Evolutionary conservation across 345 rosid genomes (phyloP), one percentile per base, ranked within the genome.

Genomic region (Eucalyptus fibrosa): DNA sequence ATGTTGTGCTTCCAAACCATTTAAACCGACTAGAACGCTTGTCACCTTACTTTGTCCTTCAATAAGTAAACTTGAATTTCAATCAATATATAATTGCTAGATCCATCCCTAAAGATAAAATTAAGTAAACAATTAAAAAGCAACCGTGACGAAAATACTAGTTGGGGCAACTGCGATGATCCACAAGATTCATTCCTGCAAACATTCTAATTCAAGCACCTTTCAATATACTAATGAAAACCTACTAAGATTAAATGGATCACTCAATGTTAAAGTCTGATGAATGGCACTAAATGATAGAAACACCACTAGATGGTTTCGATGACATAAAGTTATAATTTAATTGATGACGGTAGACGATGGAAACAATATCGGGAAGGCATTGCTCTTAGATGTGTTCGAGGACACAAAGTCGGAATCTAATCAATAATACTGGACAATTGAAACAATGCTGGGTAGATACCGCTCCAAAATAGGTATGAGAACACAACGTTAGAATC

Each of bases 11-110:
- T 67, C 3, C 2, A 0, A 67, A n/a, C 11, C 77, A 67, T n/a
- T 16, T 67, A 32, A 32, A 16, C 9, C 0, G 2, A 30, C 0
- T 8, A 0, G 77, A 67, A 16, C 0, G 12, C 12, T 9, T 9
- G 7, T 1, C 5, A 9, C 42, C 42, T 69, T 32, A 34, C 0
- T 16, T 69, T 69, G 42, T 34, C 13, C 9, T 17, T 34, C 37
- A 69, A 34, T 17, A 37, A 69, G 81, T 69, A 17, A 8, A 69
- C 23, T 34, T 32, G 23, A 67, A 67, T 67, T 32, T 32, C 40
- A 32, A 67, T 32, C 40, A 32, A 67, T 67, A 32, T 32, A 17
- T 67, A 17, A 32, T 1, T 0, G 2, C 9, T 34, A 34, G 23
- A 8, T 17, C 42, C 7, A 32, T 67, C 42, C 80, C 80, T 8